Conservation (phyloP, 805 yeast genomes). For the Ogataea chonburiensis region DNA sequence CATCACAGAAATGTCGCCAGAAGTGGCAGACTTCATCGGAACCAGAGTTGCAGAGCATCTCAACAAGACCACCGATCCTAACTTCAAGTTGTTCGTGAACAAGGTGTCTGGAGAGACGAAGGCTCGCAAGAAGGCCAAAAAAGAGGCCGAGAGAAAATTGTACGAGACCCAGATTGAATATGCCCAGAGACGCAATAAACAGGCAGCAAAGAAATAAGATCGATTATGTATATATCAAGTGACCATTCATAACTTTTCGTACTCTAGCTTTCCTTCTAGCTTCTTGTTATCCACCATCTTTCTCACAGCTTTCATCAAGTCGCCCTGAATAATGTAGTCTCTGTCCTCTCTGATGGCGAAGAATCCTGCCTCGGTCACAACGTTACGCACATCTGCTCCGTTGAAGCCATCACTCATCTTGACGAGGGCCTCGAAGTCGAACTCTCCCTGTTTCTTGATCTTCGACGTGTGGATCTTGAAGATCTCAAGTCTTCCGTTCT, state of each 20-base stretch:
- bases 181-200: constrained; percentile 27
- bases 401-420: constrained; percentile 99
- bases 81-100: constrained; percentile 32
- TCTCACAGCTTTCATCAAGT: constrained; percentile 96
- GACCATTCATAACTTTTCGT: constrained; percentile 71
- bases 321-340: constrained; percentile 89
- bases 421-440: constrained; percentile 95
- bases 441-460: constrained; percentile 88
- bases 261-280: constrained; percentile 92
- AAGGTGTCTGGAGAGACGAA: constrained; percentile 26
- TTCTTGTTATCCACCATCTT: constrained; percentile 97
- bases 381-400: constrained; percentile 97
- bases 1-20: constrained; percentile 39
- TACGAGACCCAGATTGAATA: constrained; percentile 23
- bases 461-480: constrained; percentile 89
- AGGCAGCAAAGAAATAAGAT: constrained; percentile 19
- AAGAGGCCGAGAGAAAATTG: constrained; percentile 20
- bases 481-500: constrained; percentile 89
- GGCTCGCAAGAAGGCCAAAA: constrained; percentile 20
- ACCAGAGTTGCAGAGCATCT: constrained; percentile 37
- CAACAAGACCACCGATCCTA: constrained; percentile 32
- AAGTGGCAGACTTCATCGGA: constrained; percentile 47
- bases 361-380: constrained; percentile 97
- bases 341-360: constrained; percentile 97
- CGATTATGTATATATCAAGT: constrained; percentile 12